phyloP scores from a whole-genome alignment of 2,329 filamentous ascomycete genomes.

The Macrophomina phaseolina region DNA sequence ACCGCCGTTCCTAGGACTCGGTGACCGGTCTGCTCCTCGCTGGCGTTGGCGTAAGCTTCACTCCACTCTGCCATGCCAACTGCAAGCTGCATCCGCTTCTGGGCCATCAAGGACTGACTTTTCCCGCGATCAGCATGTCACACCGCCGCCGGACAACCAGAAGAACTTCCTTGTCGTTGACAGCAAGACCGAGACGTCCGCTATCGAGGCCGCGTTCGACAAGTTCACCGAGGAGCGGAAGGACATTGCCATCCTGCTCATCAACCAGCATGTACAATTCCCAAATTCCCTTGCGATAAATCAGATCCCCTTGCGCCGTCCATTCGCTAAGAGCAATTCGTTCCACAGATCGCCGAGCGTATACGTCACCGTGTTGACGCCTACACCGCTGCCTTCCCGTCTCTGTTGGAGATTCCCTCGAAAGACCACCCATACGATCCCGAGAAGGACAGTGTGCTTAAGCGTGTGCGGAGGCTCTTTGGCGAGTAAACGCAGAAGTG shows the following conservation, averaged over 20 bases:
- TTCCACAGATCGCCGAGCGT: slow-evolving; percentile 79
- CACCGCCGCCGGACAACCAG: slow-evolving; percentile 82
- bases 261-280: slow-evolving; percentile 88
- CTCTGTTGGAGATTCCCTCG: slow-evolving; percentile 93
- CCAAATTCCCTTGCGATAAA: background rate
- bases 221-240: slow-evolving; percentile 88
- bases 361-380: slow-evolving; percentile 91
- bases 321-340: slow-evolving; percentile 3
- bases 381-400: slow-evolving; percentile 95
- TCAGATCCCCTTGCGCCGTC: slow-evolving; percentile 50
- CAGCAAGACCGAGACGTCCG: slow-evolving; percentile 83
- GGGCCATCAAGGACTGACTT: background rate
- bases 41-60: slow-evolving; percentile 79
- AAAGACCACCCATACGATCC: slow-evolving; percentile 99
- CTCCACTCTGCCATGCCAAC: background rate
- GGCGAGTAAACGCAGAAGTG: slow-evolving; percentile 62
- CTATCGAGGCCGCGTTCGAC: slow-evolving; percentile 90
- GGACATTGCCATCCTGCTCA: slow-evolving; percentile 94
- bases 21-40: slow-evolving; percentile 95
- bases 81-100: background rate
- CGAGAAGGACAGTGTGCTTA: slow-evolving; percentile 96
- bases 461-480: slow-evolving; percentile 78
- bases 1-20: slow-evolving; percentile 70
- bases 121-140: slow-evolving; percentile 73
- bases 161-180: slow-evolving; percentile 99